Evolutionary conservation across 257 asterid species (phyloP), one percentile per base, ranked within the genome.

Genomic region (Pogostemon cablin): DNA sequence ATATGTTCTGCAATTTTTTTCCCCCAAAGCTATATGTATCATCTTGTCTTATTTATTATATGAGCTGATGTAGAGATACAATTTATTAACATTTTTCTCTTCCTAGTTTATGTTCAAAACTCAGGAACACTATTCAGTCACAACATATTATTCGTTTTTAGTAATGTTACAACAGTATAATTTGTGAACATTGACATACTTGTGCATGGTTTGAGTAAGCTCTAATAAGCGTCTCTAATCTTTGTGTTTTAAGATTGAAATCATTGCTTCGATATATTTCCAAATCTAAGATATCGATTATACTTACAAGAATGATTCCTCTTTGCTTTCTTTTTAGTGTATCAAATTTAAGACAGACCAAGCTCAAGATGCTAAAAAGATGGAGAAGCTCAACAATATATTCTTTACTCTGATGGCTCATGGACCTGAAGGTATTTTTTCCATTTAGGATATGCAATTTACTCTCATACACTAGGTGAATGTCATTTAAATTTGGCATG

Each of bases 301-400:
- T 62, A 3, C 32, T 59, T 38, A 47, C 49, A 65, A 54, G 34
- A 44, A 41, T 20, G 43, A 62, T 68, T 17, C 11, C 48, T 43
- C 52, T 41, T 65, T 55, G 65, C 65, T 77, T 70, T 56, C 62
- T 60, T 62, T 57, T 76, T 74, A 87, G 95, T 87, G 95, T 70
- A 71, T 87, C 80, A 87, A 87, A 77, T 87, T 85, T 72, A 87
- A 85, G 87, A 85, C 93, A 20, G 90, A 87, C 85, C 95, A 87
- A 74, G 87, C 88, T 15, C 93, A 87, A 60, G 93, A 87, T 68
- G 93, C 89, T 65, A 87, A 79, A 78, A 85, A 85, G 83, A 87
- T 87, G 91, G 95, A 85, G 82, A 85, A 83, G 75, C 77, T 85
- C 65, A 87, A 83, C 44, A 85, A 83, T 71, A 78, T 85, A 70